Evolutionary conservation across 2,329 filamentous ascomycete species (phyloP).

Genomic region (Nothophaeocryptopus gaeumannii): DNA sequence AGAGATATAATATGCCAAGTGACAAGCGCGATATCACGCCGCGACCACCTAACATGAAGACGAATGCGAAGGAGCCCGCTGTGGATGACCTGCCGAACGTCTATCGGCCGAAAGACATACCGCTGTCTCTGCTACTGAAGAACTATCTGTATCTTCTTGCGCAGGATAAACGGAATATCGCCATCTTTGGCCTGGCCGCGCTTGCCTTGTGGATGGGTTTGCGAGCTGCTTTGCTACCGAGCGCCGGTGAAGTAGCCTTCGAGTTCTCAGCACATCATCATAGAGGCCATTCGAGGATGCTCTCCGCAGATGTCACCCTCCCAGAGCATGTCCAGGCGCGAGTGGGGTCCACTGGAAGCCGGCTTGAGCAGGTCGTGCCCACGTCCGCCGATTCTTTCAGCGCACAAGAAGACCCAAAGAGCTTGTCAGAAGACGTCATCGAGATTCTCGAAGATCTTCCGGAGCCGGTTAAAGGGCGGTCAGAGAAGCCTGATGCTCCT

Average conservation of each 20-base stretch:
- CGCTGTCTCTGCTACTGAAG: slow-evolving; percentile 50
- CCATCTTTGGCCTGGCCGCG: slow-evolving; percentile 45
- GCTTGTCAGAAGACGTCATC: not conserved
- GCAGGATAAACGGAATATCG: slow-evolving; percentile 54
- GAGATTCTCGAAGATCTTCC: too few relatives aligned
- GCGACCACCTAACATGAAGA: not conserved
- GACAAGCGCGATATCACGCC: not conserved
- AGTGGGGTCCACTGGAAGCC: not conserved
- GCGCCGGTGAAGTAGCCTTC: not conserved
- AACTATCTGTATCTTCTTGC: slow-evolving; percentile 55
- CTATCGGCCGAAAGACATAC: slow-evolving; percentile 44
- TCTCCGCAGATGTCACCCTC: not conserved
- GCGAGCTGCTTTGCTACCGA: slow-evolving; percentile 10
- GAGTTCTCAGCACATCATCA: not conserved
- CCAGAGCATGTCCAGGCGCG: not conserved
- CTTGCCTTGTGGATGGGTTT: slow-evolving; percentile 19
- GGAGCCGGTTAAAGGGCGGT: too few relatives aligned
- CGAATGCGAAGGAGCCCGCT: not conserved
- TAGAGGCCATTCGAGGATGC: not conserved
- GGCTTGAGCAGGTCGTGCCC: not conserved
- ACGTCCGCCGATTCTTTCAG: not conserved
- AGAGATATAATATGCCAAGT: too few relatives aligned
- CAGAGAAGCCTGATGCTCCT: too few relatives aligned
- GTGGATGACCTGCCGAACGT: slow-evolving; percentile 29
- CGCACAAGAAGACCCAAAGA: not conserved